Conservation (phyloP, 2,329 filamentous ascomycete species). For the Aspergillus puulaauensis region DNA sequence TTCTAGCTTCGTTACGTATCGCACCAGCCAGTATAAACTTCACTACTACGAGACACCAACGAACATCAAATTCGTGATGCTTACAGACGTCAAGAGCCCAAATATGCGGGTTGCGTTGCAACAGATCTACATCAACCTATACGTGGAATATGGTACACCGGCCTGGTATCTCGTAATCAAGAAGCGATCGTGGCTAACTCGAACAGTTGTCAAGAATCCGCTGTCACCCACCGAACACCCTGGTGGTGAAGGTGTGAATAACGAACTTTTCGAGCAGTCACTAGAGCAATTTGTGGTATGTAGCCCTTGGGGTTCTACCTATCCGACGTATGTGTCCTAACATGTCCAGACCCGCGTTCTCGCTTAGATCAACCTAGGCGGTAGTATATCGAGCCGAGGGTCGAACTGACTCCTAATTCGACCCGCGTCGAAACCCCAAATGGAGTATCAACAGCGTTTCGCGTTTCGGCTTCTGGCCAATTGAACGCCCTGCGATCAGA, state of each 20-base stretch:
- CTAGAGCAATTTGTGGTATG: conserved; percentile 52
- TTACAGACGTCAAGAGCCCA: conserved; percentile 83
- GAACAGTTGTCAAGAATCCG: conserved; percentile 62
- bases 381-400: neutral
- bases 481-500: neutral
- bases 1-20: conserved; percentile 81
- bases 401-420: neutral
- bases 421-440: neutral
- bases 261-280: conserved; percentile 64
- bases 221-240: conserved; percentile 62
- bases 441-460: neutral
- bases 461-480: neutral
- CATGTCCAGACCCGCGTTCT: conserved; percentile 31
- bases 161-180: neutral
- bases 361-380: conserved; percentile 18
- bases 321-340: conserved; percentile 19
- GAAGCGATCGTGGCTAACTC: conserved; percentile 10
- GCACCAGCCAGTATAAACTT: conserved; percentile 93
- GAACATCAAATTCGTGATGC: conserved; percentile 92
- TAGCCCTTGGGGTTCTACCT: conserved; percentile 6
- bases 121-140: conserved; percentile 97
- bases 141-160: conserved; percentile 80
- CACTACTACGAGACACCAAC: conserved; percentile 99
- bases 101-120: conserved; percentile 94
- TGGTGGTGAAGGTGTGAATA: conserved; percentile 61